phyloP scores from a whole-genome alignment of 1,284 basidiomycete species.

The Pascua guehoae region DNA sequence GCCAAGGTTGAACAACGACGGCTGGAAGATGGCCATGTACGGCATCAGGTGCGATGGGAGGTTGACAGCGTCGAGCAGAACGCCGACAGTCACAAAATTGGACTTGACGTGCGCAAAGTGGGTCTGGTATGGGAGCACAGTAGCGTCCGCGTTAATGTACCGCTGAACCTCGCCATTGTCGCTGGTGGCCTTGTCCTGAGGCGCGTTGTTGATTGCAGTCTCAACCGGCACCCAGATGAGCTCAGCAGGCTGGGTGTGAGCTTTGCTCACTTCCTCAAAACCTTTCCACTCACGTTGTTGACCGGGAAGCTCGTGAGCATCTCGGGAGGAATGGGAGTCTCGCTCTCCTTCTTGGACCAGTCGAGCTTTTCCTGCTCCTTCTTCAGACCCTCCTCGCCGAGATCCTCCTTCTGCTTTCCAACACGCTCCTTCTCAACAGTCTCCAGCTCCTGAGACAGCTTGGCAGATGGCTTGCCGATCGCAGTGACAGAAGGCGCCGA shows the following conservation, averaged over 20 bases:
- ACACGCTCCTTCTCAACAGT: constrained; percentile 75
- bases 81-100: constrained; percentile 81
- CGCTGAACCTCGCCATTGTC: constrained; percentile 54
- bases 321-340: constrained; percentile 72
- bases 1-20: constrained; percentile 85
- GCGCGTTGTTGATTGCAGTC: constrained; percentile 51
- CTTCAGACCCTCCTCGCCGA: constrained; percentile 79
- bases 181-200: constrained; percentile 18
- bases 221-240: constrained; percentile 95
- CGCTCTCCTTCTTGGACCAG: constrained; percentile 82
- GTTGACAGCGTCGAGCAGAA: constrained; percentile 69
- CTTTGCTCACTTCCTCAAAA: neutral
- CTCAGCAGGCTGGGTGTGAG: constrained; percentile 57
- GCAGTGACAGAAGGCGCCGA: constrained; percentile 68
- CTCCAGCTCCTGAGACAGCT: constrained; percentile 77
- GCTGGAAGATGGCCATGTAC: constrained; percentile 78
- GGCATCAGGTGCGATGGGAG: constrained; percentile 71
- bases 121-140: constrained; percentile 76
- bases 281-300: constrained; percentile 57
- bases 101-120: constrained; percentile 91
- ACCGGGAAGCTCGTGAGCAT: constrained; percentile 80
- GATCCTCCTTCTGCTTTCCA: constrained; percentile 62
- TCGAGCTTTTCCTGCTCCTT: constrained; percentile 68
- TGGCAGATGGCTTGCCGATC: constrained; percentile 81
- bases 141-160: constrained; percentile 69